Evolutionary conservation across 768 basidiomycete genomes (phyloP).

Genomic region (Mycena belliarum): DNA sequence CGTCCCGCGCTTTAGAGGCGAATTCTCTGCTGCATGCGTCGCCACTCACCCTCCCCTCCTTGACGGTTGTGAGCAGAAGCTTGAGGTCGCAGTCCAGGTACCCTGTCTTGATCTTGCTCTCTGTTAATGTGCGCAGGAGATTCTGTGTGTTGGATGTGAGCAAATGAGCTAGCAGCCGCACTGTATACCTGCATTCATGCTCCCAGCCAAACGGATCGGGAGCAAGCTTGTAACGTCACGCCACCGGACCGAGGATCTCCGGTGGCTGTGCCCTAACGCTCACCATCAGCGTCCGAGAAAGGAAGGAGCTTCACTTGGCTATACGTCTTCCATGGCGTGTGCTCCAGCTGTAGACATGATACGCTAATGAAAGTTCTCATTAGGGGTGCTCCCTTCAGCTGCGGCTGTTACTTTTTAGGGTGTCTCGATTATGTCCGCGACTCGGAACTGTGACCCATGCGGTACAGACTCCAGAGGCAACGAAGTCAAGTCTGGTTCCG

Average conservation of each 20-base stretch:
- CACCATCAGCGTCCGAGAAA: no score
- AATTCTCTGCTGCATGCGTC: constrained; percentile 9
- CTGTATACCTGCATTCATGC: constrained; percentile 45
- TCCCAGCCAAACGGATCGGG: constrained; percentile 28
- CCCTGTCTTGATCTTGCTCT: constrained; percentile 65
- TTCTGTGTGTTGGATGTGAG: constrained; percentile 51
- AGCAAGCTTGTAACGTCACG: background rate
- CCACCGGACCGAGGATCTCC: no score
- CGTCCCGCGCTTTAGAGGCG: constrained; percentile 27
- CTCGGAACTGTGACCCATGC: constrained; percentile 93
- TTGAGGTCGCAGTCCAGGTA: constrained; percentile 73
- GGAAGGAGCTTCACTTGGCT: no score
- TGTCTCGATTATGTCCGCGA: constrained; percentile 95
- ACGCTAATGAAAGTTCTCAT: constrained; percentile 93
- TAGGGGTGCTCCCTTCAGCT: constrained; percentile 63
- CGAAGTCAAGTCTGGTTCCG: constrained; percentile 93
- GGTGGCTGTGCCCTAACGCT: no score
- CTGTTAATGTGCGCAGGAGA: constrained; percentile 84
- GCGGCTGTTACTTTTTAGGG: constrained; percentile 54
- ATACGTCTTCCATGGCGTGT: constrained; percentile 82
- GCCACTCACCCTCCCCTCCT: constrained; percentile 79
- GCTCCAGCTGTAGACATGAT: constrained; percentile 87
- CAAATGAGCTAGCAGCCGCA: constrained; percentile 3
- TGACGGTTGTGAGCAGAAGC: constrained; percentile 80
- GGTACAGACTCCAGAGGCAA: constrained; percentile 98